Base-by-base conservation (phyloP, 805 yeast species). In the Debaryomyces prosopidis region DNA sequence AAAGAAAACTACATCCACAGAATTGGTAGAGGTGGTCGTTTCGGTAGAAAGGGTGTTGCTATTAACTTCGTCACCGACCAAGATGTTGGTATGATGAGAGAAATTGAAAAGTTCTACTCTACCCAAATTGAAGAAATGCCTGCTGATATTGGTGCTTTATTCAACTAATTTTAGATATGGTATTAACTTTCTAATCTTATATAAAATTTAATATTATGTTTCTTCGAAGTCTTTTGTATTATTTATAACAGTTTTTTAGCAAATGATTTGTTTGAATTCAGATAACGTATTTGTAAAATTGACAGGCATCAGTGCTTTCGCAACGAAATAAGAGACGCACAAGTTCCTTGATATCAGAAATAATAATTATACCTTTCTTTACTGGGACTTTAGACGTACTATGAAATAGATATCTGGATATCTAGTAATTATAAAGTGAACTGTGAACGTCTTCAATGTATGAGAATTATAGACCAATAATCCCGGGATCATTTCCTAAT, bases 41-140 rank as follows among this genome's bases (percentile, higher is more conserved):
- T 92, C 77, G 99, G 99, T 67, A 83, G 99, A 71, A 92, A 91
- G 76, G 99, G 99, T 77, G 92, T 89, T 51, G 97, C 98, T 50
- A 87, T 92, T 66, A 94, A 91, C 77, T 87, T 92, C 63, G 85
- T 91, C 58, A 91, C 98, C 42, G 79, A 77, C 51, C 84, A 83
- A 45, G 97, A 92, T 66, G 77, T 78, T 53, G 76, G 79, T 53
- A 79, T 79, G 63, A 75, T 91, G 75, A 83, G 86, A 65, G 96
- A 87, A 67, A 83, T 94, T 54, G 97, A 92, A 76, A 85, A 77
- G 67, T 89, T 84, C 76, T 92, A 92, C 79, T 80, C 86, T 58
- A 89, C 95, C 43, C 87, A 85, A 73, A 89, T 92, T 52, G 88
- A 82, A 56, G 96, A 92, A 71, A 88, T 94, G 92, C 99, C 99